Evolutionary conservation across 176 grass and related monocot species (phyloP).

Genomic region (Juncus inflexus): DNA sequence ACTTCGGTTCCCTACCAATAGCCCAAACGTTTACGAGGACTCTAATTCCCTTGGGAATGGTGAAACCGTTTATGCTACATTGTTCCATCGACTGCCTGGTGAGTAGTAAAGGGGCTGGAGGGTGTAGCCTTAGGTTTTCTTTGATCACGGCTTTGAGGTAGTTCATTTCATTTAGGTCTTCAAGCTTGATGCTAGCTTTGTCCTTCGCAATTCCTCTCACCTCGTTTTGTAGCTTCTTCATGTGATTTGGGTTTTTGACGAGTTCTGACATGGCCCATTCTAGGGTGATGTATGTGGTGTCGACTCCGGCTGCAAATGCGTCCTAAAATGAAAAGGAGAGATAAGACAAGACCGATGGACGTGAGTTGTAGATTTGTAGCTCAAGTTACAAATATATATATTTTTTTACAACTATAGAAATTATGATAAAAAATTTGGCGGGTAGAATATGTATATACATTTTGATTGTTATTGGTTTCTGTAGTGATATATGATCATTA

Average conservation of each 20-base stretch:
- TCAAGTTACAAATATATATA: background rate
- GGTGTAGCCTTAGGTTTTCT: constrained; percentile 37
- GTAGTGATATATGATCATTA: too few species aligned
- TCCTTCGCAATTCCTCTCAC: background rate
- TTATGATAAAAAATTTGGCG: too few species aligned
- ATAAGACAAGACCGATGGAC: background rate
- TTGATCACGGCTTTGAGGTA: constrained; percentile 53
- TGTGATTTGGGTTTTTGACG: constrained; percentile 21
- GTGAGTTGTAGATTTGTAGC: background rate
- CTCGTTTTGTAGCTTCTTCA: constrained; percentile 34
- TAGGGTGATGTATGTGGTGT: constrained; percentile 17
- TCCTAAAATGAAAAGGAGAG: background rate
- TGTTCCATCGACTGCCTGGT: constrained; percentile 39
- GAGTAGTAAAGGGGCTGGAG: constrained; percentile 33
- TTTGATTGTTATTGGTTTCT: too few species aligned
- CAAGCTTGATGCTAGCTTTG: background rate
- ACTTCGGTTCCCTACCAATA: constrained; percentile 31
- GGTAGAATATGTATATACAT: too few species aligned
- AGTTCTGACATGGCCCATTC: constrained; percentile 63
- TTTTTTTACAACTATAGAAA: background rate
- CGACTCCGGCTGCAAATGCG: constrained; percentile 11
- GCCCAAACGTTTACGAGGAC: constrained; percentile 56
- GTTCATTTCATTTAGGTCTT: background rate
- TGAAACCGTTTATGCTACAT: constrained; percentile 31
- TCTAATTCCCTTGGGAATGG: constrained; percentile 34